Percentiles rank a stretch among this genome's conserved stretches.
Evolutionary conservation across 208 protist species (phyloP).

Genomic region (Crithidia brevicula): DNA sequence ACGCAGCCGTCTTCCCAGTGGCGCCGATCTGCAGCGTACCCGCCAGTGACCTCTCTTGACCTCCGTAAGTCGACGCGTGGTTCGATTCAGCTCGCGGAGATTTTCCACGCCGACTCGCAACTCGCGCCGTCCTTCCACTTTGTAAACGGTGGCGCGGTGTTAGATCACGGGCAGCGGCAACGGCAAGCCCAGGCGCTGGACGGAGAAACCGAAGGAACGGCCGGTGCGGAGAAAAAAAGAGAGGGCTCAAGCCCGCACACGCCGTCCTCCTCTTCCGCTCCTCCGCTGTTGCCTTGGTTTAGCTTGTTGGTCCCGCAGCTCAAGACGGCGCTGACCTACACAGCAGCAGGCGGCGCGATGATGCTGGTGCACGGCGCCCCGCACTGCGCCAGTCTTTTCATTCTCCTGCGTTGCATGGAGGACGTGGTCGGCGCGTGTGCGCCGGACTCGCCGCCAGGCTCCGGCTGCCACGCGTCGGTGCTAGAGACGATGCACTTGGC

Average conservation of each 20-base stretch:
- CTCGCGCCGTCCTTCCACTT: constrained; percentile 45
- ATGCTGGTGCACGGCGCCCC: constrained; percentile 81
- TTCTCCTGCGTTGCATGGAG: constrained; percentile 58
- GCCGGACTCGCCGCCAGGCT: not conserved
- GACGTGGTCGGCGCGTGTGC: not conserved
- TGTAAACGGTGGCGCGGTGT: constrained; percentile 83
- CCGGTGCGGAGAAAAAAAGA: not conserved
- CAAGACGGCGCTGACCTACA: constrained; percentile 46
- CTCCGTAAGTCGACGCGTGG: too few relatives aligned
- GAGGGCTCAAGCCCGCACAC: not conserved
- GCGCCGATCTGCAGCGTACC: constrained; percentile 20
- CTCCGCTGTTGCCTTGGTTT: constrained; percentile 42
- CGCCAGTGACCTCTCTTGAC: not conserved
- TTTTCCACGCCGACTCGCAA: not conserved
- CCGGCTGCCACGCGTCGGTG: constrained; percentile 27
- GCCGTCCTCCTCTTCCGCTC: not conserved
- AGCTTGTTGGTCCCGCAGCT: constrained; percentile 79
- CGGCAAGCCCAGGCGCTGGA: constrained; percentile 3
- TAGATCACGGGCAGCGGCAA: constrained; percentile 76
- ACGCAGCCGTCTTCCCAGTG: constrained; percentile 27
- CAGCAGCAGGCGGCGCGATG: constrained; percentile 50
- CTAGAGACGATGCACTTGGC: constrained; percentile 75
- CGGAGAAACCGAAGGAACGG: too few relatives aligned
- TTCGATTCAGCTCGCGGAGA: too few relatives aligned
- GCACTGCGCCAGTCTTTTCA: constrained; percentile 75